phyloP scores from a whole-genome alignment of 2,329 filamentous ascomycete species.

The Elsinoe fawcettii region DNA sequence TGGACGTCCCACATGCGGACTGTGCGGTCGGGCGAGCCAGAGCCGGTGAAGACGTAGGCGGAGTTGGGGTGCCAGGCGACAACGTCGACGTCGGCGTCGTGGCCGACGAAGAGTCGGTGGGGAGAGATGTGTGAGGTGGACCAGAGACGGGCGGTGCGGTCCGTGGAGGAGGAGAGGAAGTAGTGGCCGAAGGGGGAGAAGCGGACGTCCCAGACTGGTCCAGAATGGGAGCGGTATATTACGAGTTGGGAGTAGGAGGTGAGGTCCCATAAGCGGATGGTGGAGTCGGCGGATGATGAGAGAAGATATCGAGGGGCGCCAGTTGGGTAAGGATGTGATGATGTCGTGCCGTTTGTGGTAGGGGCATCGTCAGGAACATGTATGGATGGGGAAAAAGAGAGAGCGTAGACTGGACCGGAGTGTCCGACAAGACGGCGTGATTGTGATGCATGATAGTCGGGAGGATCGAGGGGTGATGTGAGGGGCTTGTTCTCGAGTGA shows the following conservation, averaged over 20 bases:
- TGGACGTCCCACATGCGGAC: slow-evolving; percentile 96
- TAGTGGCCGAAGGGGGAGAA: slow-evolving; percentile 96
- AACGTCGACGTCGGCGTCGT: slow-evolving; percentile 86
- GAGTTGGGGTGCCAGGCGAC: slow-evolving; percentile 94
- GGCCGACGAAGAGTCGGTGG: slow-evolving; percentile 79
- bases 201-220: slow-evolving; percentile 76
- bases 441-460: slow-evolving; percentile 53
- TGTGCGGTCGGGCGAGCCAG: slow-evolving; percentile 67
- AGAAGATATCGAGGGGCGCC: slow-evolving; percentile 66
- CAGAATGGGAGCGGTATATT: slow-evolving; percentile 86
- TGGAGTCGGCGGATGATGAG: slow-evolving; percentile 79
- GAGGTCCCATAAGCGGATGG: slow-evolving; percentile 85
- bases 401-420: slow-evolving; percentile 77
- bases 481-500: slow-evolving; percentile 78
- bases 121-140: slow-evolving; percentile 87
- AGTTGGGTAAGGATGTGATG: slow-evolving; percentile 22
- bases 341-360: slow-evolving; percentile 40
- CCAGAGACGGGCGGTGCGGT: slow-evolving; percentile 87
- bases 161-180: slow-evolving; percentile 79
- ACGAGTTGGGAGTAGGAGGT: slow-evolving; percentile 89
- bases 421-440: slow-evolving; percentile 80
- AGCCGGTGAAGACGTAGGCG: slow-evolving; percentile 86
- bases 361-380: slow-evolving; percentile 33
- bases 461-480: slow-evolving; percentile 54
- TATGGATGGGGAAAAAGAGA: slow-evolving; percentile 75